phyloP scores from a whole-genome alignment of 2,329 filamentous ascomycete species.

The Ilyonectria mors-panacis region DNA sequence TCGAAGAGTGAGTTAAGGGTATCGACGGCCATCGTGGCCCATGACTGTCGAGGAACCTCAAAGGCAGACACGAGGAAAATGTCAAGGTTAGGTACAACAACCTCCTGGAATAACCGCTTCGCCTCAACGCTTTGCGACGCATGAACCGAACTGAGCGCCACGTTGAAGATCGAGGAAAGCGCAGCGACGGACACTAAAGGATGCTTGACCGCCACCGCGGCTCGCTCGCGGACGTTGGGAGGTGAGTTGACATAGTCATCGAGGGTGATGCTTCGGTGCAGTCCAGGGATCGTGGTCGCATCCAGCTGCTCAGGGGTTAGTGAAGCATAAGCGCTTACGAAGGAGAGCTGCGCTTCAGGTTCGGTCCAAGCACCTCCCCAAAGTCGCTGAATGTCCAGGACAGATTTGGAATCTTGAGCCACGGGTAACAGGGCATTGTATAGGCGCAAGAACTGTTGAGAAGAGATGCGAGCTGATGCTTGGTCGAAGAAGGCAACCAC shows the following conservation, averaged over 20 bases:
- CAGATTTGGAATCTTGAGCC: constrained; percentile 65
- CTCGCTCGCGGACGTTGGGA: constrained; percentile 66
- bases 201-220: constrained; percentile 79
- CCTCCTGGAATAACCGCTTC: constrained; percentile 76
- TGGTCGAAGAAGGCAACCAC: constrained; percentile 88
- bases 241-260: constrained; percentile 68
- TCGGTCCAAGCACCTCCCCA: constrained; percentile 95
- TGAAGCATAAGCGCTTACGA: constrained; percentile 88
- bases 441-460: constrained; percentile 84
- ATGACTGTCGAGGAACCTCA: constrained; percentile 79
- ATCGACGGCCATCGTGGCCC: constrained; percentile 81
- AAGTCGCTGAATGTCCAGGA: constrained; percentile 86
- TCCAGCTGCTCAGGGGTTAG: constrained; percentile 83
- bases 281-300: constrained; percentile 85
- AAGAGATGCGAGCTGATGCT: constrained; percentile 80
- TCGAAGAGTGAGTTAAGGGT: constrained; percentile 85
- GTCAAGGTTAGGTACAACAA: constrained; percentile 80
- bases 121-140: constrained; percentile 75
- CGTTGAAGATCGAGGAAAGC: constrained; percentile 77
- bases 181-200: constrained; percentile 92
- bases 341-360: constrained; percentile 91
- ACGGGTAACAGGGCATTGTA: constrained; percentile 85
- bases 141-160: constrained; percentile 72
- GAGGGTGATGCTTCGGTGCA: constrained; percentile 82
- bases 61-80: constrained; percentile 86